Base-by-base conservation (phyloP, 306 rosid species). In the Cicer yamashitae region DNA sequence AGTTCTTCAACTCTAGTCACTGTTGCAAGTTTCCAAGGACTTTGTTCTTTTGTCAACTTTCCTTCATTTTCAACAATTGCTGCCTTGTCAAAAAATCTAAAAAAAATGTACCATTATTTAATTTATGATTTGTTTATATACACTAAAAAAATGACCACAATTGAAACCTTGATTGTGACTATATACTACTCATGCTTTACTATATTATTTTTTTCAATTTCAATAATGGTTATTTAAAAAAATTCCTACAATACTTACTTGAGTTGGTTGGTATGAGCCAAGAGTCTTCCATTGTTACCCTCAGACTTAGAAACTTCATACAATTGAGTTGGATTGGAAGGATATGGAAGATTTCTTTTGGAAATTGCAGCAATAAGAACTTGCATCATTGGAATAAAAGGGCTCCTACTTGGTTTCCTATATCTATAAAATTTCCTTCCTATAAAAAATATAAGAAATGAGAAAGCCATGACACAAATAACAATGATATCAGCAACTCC, bases 81-180 rank as follows among this genome's bases (percentile, higher is more conserved):
- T 14, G 98, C 98, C 79, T 86, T 93, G 91, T 93, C 96, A 10
- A 93, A 83, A 86, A 90, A 93, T 40, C 98, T 93, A 82, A 71
- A 84, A 44, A 71, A 40, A 1, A 57, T 54, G 45, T 25, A 25
- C 58, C 65, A 82, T 51, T 8, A 71, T 43, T 51, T 75, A 50
- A 37, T 46, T 43, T 6, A 1, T 43, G 46, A 43, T 43, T 43
- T 2, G 7, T 43, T 40, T n/a, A 7, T 15, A 12, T 25, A 2
- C 34, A 25, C 4, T 25, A 25, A 25, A 25, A 25, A 41, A 41
- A 41, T 41, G 25, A 22, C 25, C 25, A 22, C 25, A 22, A 22
- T 22, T 22, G 25, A 41, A 4, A 41, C 8, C 3, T 41, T 41
- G 7, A 6, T 41, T 41, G 45, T 5, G 8, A 41, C 8, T 6